These are phyloP conservation scores for Hypoxylon sp. DNA, from an alignment of 2,329 filamentous ascomycete genomes.

Conservation along the genomic window DNA sequence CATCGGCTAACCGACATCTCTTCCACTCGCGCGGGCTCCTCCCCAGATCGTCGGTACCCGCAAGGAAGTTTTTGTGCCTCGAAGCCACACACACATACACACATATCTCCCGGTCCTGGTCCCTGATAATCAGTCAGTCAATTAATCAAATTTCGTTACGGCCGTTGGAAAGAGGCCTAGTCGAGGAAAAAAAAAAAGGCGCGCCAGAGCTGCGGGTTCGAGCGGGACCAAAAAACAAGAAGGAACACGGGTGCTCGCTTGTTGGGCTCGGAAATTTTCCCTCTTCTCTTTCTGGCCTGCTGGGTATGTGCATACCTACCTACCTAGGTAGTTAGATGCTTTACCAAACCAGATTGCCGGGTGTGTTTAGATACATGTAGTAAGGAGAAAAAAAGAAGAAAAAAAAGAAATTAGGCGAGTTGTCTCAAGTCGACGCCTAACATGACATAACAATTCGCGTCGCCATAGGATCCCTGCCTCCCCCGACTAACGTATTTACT, in stretches of 20 bases:
- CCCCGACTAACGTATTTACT: conserved; percentile 12
- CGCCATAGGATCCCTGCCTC: conserved; percentile 17
- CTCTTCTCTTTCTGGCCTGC: conserved; percentile 18
- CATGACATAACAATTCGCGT: conserved; percentile 33
- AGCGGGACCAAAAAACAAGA: no score
- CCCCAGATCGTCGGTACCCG: conserved; percentile 31
- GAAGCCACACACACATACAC: background rate
- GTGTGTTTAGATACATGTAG: no score
- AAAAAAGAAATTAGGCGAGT: conserved; percentile 41
- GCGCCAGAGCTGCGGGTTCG: conserved; percentile 10
- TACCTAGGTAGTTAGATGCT: no score
- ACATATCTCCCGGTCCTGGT: background rate
- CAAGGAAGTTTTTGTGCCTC: conserved; percentile 6
- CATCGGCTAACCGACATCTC: conserved; percentile 20
- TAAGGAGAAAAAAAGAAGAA: no score
- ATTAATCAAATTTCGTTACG: conserved; percentile 32
- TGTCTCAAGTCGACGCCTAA: conserved; percentile 43
- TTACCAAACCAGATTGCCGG: no score
- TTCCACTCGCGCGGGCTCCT: conserved; percentile 18
- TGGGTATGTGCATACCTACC: no score
- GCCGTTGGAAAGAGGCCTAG: conserved; percentile 27
- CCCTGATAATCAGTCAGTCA: conserved; percentile 4
- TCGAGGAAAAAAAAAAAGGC: background rate
- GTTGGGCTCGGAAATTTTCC: conserved; percentile 30
- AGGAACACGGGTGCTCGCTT: conserved; percentile 21